These are phyloP conservation scores for Globisporangium barbulae DNA, from an alignment of 352 stramenopile genomes.

Conservation along the genomic window DNA sequence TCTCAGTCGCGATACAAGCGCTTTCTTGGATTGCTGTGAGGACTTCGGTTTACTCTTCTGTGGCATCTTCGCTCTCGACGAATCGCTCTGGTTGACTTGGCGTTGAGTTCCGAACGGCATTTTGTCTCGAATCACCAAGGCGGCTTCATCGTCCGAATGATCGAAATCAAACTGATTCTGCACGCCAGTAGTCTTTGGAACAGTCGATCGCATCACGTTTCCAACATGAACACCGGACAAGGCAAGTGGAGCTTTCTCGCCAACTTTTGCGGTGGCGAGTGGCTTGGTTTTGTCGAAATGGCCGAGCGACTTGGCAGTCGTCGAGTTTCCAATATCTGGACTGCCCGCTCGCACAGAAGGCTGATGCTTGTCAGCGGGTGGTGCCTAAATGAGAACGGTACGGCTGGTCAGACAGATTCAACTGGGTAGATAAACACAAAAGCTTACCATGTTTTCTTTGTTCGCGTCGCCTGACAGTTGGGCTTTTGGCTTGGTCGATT, in stretches of 20 bases:
- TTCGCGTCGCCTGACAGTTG: not conserved
- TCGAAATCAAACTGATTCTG: constrained; percentile 5
- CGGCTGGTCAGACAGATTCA: not conserved
- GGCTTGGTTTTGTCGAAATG: not conserved
- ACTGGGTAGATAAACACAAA: not conserved
- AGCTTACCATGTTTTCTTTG: constrained; percentile 13
- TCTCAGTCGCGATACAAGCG: not conserved
- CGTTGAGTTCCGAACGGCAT: not conserved
- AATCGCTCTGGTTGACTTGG: not conserved
- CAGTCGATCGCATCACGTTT: not conserved
- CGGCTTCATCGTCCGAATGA: not conserved
- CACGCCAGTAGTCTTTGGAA: not conserved
- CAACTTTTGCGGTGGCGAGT: not conserved
- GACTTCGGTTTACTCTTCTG: constrained; percentile 6
- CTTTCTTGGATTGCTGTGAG: constrained; percentile 6
- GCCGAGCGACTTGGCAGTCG: not conserved
- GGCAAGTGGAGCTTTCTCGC: constrained; percentile 6
- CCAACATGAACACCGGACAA: not conserved
- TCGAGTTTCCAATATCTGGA: not conserved
- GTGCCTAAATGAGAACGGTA: not conserved
- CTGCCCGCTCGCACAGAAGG: not conserved
- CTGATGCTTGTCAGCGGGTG: not conserved
- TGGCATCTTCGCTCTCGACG: not conserved
- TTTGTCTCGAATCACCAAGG: not conserved
- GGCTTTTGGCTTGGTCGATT: not conserved